Conservation (phyloP, 2,329 filamentous ascomycete genomes). For the Blastomyces gilchristii region DNA sequence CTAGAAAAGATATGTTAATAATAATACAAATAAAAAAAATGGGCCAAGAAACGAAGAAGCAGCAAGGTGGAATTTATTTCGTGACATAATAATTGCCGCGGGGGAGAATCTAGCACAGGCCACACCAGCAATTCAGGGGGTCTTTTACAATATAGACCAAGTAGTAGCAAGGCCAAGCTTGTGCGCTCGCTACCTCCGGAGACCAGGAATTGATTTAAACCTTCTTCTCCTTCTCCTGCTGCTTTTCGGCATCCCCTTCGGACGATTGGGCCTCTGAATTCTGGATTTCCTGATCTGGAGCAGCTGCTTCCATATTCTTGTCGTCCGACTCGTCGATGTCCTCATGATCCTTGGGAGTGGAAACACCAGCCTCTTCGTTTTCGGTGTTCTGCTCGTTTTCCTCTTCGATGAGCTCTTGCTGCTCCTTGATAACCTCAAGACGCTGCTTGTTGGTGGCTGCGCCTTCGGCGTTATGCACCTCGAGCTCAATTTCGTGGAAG, state of each 20-base stretch:
- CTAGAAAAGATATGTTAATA: not conserved
- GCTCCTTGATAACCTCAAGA: conserved; percentile 94
- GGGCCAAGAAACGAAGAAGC: not conserved
- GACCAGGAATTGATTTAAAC: conserved; percentile 12
- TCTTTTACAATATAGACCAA: no score
- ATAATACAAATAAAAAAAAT: not conserved
- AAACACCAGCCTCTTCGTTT: conserved; percentile 62
- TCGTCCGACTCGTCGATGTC: conserved; percentile 87
- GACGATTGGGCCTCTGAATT: conserved; percentile 36
- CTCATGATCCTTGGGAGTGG: conserved; percentile 72
- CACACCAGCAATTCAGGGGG: no score
- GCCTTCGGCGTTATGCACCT: conserved; percentile 92
- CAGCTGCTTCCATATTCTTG: conserved; percentile 36
- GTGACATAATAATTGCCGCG: not conserved
- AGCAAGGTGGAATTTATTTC: not conserved
- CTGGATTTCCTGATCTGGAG: conserved; percentile 46
- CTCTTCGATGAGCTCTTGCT: conserved; percentile 94
- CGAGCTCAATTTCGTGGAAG: conserved; percentile 98
- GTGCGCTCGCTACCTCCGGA: not conserved
- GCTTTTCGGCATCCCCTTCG: conserved; percentile 25
- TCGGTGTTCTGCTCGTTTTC: conserved; percentile 86
- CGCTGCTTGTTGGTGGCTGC: conserved; percentile 98
- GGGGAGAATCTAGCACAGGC: not conserved
- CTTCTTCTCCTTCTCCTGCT: conserved; percentile 17
- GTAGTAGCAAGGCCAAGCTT: not conserved